Conservation (phyloP, 139 green algal genomes). For the Raphidocelis subcapitata region DNA sequence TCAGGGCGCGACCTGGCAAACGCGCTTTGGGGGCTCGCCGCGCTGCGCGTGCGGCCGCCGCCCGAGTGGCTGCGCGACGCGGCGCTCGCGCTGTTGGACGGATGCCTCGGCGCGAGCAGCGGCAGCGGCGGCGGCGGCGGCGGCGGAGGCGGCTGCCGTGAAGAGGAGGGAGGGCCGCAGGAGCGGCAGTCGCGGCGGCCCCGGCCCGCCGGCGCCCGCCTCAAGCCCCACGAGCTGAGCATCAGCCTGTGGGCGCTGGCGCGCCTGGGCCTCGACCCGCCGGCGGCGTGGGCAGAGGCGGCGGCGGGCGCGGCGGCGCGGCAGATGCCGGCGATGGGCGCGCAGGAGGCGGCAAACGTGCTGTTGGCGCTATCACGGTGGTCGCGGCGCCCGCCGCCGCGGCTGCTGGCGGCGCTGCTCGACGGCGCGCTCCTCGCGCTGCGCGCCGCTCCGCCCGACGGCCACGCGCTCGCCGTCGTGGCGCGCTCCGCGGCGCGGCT, state of each 20-base stretch:
- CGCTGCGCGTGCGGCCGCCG: neutral
- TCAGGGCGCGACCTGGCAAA: constrained; percentile 29
- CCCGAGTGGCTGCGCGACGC: constrained; percentile 1
- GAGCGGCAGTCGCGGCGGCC: neutral
- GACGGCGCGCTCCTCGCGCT: too few relatives aligned
- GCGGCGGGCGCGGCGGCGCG: neutral
- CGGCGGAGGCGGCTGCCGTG: too few relatives aligned
- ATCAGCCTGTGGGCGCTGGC: constrained; percentile 21
- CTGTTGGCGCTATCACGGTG: neutral
- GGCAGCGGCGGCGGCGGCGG: too few relatives aligned
- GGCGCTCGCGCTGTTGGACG: too few relatives aligned
- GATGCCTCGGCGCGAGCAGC: too few relatives aligned
- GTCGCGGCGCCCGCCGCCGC: too few relatives aligned
- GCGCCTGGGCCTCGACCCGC: constrained; percentile 1
- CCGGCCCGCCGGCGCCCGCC: too few relatives aligned
- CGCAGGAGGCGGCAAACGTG: neutral
- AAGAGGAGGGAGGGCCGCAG: neutral
- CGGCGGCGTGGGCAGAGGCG: neutral
- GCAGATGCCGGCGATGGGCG: neutral
- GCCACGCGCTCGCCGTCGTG: too few relatives aligned
- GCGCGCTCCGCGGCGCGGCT: too few relatives aligned
- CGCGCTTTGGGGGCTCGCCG: constrained; percentile 25
- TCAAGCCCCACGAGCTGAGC: constrained; percentile 18
- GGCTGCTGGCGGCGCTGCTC: too few relatives aligned
- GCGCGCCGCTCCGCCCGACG: too few relatives aligned